phyloP scores from a whole-genome alignment of 1,284 basidiomycete genomes.

The Ganoderma leucocontextum region DNA sequence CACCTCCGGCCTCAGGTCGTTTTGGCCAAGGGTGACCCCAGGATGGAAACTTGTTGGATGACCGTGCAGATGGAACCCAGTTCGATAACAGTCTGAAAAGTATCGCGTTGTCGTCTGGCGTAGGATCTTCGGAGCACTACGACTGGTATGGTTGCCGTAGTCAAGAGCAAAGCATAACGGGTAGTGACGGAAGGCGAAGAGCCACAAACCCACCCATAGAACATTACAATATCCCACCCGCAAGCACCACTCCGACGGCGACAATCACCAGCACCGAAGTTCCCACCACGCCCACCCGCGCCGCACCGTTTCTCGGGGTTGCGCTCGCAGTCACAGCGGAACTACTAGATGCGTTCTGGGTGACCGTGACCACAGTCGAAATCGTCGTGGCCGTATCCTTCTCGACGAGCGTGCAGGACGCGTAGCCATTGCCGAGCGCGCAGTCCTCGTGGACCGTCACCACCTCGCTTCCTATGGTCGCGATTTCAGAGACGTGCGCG shows the following conservation, averaged over 20 bases:
- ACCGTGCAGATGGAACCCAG: too few species aligned
- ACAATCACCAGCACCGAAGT: background rate
- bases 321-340: background rate
- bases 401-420: background rate
- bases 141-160: too few species aligned
- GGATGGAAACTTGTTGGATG: too few species aligned
- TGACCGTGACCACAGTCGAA: background rate
- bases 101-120: too few species aligned
- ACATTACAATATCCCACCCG: background rate
- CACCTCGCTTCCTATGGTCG: background rate
- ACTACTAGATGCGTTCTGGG: background rate
- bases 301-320: background rate
- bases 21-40: too few species aligned
- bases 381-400: background rate
- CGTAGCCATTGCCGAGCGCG: background rate
- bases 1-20: too few species aligned
- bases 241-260: background rate
- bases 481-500: background rate
- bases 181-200: too few species aligned
- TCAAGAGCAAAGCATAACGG: too few species aligned
- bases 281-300: background rate
- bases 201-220: too few species aligned
- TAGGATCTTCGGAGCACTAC: too few species aligned
- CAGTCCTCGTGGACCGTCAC: background rate
- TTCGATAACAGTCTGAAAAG: too few species aligned